Conservation (phyloP, 2,329 filamentous ascomycete genomes). For the Davidsoniella eucalypti region DNA sequence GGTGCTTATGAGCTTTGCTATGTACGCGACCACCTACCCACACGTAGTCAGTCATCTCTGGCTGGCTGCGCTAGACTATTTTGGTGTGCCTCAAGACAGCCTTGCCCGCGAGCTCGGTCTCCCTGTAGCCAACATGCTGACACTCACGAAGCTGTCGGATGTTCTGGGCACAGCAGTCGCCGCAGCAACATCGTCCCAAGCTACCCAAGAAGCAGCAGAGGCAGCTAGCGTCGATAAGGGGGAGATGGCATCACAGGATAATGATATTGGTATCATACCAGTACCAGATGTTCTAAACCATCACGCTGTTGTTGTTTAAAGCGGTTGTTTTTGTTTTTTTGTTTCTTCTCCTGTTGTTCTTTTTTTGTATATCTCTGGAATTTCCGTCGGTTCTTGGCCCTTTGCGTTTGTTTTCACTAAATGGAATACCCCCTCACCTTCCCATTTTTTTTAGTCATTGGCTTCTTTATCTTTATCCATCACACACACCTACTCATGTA, state of each 20-base stretch:
- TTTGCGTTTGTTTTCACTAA: conserved; percentile 5
- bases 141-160: conserved; percentile 10
- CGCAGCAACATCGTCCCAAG: conserved; percentile 8
- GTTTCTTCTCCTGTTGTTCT: neutral
- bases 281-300: neutral
- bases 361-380: no score
- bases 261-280: neutral
- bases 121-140: conserved; percentile 11
- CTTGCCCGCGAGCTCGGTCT: conserved; percentile 12
- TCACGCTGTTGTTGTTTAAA: neutral
- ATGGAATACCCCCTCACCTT: conserved; percentile 4
- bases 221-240: neutral
- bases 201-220: conserved; percentile 2
- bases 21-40: conserved; percentile 26
- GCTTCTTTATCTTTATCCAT: neutral
- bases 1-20: conserved; percentile 24
- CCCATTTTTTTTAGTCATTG: neutral
- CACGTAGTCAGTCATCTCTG: conserved; percentile 18
- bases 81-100: conserved; percentile 12
- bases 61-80: conserved; percentile 8
- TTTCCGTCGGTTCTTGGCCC: neutral
- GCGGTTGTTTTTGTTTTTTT: neutral
- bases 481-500: neutral
- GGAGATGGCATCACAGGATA: neutral
- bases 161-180: conserved; percentile 11